Conservation (phyloP, 495 filamentous ascomycete species). For the Jackrogersella minutella region DNA sequence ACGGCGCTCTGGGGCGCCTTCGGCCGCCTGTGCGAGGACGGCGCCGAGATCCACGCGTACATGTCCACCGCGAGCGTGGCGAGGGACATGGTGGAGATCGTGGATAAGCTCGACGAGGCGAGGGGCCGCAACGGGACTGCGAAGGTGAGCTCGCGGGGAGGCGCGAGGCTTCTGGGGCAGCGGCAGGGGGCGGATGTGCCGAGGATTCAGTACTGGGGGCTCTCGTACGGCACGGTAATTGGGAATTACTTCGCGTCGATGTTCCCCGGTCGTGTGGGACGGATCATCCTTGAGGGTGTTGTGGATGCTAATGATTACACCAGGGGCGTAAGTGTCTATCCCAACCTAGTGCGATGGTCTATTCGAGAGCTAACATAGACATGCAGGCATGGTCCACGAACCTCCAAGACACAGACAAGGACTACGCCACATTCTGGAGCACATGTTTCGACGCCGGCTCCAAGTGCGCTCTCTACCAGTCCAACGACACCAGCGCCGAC, state of each 20-base stretch:
- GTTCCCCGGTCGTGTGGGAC: conserved; percentile 53
- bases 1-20: conserved; percentile 36
- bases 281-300: conserved; percentile 50
- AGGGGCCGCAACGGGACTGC: conserved; percentile 12
- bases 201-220: conserved; percentile 63
- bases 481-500: conserved; percentile 53
- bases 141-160: neutral
- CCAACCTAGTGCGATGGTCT: neutral
- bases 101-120: conserved; percentile 49
- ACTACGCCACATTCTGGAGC: conserved; percentile 56
- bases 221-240: conserved; percentile 68
- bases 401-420: conserved; percentile 59
- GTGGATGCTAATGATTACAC: conserved; percentile 49
- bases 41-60: conserved; percentile 14
- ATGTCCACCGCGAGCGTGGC: conserved; percentile 46
- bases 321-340: conserved; percentile 13
- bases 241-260: conserved; percentile 60
- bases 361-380: conserved; percentile 3
- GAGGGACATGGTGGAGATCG: conserved; percentile 53
- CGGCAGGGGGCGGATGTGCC: conserved; percentile 25
- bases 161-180: neutral
- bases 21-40: conserved; percentile 33
- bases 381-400: conserved; percentile 50
- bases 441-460: conserved; percentile 59
- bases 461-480: conserved; percentile 56